Evolutionary conservation across 768 basidiomycete species (phyloP).

Genomic region (Hysterangium stoloniferum): DNA sequence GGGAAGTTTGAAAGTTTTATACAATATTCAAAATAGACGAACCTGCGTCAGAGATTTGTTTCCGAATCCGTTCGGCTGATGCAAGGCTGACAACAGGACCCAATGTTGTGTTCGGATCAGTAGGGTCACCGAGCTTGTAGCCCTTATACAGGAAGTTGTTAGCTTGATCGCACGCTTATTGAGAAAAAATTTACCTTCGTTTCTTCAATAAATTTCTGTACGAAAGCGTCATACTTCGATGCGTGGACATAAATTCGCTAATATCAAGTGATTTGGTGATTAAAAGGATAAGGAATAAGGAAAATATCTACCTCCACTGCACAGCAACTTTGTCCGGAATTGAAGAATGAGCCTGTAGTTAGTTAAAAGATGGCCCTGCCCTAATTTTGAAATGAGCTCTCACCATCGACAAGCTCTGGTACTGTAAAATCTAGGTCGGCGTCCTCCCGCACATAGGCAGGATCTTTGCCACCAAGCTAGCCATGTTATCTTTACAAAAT

Average conservation of each 20-base stretch:
- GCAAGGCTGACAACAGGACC: conserved; percentile 91
- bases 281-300: not conserved
- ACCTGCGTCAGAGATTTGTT: conserved; percentile 84
- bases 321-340: conserved; percentile 97
- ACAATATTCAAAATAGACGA: conserved; percentile 15
- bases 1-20: too few relatives aligned
- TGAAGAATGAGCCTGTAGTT: conserved; percentile 77
- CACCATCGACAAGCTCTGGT: conserved; percentile 86
- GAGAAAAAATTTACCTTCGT: conserved; percentile 47
- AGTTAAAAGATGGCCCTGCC: not conserved
- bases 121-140: conserved; percentile 87
- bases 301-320: conserved; percentile 62
- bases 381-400: not conserved
- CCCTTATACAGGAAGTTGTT: conserved; percentile 31
- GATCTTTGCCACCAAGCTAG: conserved; percentile 94
- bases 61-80: conserved; percentile 77
- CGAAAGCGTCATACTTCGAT: conserved; percentile 70
- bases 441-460: conserved; percentile 88
- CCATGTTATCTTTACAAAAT: too few relatives aligned
- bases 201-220: conserved; percentile 60
- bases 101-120: conserved; percentile 60
- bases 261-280: not conserved
- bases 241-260: conserved; percentile 94
- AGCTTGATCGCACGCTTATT: not conserved
- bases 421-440: conserved; percentile 79